A percentile compares a stretch with the other conserved stretches of the same genome.
These are phyloP conservation scores for Neurospora sp. DNA, from an alignment of 495 filamentous ascomycete genomes.

Conservation along the genomic window DNA sequence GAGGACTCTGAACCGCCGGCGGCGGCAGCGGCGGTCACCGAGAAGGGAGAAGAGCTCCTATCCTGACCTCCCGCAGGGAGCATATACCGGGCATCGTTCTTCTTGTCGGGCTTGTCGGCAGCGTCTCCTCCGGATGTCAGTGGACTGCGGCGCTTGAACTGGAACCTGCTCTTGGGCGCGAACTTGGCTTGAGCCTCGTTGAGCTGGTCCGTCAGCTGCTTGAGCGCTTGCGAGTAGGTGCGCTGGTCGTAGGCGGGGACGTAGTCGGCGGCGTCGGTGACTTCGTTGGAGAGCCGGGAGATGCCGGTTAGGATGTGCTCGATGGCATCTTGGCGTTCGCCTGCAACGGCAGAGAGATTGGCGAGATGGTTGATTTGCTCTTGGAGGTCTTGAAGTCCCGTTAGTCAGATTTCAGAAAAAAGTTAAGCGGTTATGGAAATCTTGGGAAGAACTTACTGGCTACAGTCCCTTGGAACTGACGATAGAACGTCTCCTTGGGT, in stretches of 20 bases:
- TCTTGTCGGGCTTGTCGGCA: conserved; percentile 1
- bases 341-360: conserved; percentile 24
- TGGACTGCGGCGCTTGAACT: conserved; percentile 26
- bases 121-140: not conserved
- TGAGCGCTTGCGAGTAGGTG: conserved; percentile 33
- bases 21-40: not conserved
- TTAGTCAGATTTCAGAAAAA: not conserved
- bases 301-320: conserved; percentile 35
- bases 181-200: conserved; percentile 30
- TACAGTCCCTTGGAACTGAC: conserved; percentile 65
- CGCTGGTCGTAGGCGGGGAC: conserved; percentile 38
- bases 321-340: conserved; percentile 37
- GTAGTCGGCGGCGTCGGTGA: conserved; percentile 34
- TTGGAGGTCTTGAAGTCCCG: conserved; percentile 24
- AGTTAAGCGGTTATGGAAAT: not conserved
- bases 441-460: conserved; percentile 38
- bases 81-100: conserved; percentile 3
- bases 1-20: not conserved
- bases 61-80: not conserved
- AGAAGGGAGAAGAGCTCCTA: not conserved
- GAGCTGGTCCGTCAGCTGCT: conserved; percentile 33
- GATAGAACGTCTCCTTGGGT: conserved; percentile 67
- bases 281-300: conserved; percentile 32
- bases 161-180: conserved; percentile 34
- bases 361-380: conserved; percentile 30